Evolutionary conservation across 768 basidiomycete species (phyloP).

Genomic region (Lepiota brunneoincarnata): DNA sequence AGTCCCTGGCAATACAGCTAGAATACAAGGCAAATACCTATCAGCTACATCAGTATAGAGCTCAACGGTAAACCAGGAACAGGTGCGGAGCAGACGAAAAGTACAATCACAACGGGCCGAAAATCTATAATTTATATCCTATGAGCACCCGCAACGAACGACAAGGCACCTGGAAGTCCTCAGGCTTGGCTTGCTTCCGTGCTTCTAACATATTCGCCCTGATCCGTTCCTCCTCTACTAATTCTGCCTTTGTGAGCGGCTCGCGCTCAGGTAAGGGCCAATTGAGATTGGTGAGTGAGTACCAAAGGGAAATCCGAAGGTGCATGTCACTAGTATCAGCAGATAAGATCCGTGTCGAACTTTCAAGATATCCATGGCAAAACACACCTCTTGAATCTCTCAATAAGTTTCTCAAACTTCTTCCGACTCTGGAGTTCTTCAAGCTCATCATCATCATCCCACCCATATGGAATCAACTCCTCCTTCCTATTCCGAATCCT

Average conservation of each 20-base stretch:
- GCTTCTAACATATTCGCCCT: conserved; percentile 62
- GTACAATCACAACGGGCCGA: background rate
- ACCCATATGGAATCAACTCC: conserved; percentile 57
- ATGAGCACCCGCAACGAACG: conserved; percentile 60
- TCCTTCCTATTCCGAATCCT: conserved; percentile 55
- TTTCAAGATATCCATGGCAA: background rate
- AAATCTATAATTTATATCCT: conserved; percentile 47
- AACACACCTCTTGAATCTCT: conserved; percentile 48
- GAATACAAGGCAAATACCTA: too few species aligned
- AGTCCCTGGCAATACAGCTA: too few species aligned
- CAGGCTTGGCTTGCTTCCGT: conserved; percentile 44
- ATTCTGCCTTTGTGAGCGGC: conserved; percentile 64
- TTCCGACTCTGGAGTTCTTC: conserved; percentile 53
- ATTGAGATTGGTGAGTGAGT: conserved; percentile 54
- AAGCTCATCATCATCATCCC: conserved; percentile 67
- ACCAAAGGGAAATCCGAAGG: conserved; percentile 61
- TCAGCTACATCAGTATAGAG: too few species aligned
- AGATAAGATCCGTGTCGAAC: background rate
- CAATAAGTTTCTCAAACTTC: conserved; percentile 58
- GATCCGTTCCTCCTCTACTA: conserved; percentile 63
- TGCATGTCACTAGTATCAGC: conserved; percentile 61
- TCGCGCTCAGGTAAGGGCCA: conserved; percentile 60
- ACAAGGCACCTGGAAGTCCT: conserved; percentile 53
- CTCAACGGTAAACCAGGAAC: background rate
- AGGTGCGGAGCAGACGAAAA: background rate